Base-by-base conservation (phyloP, 1,139 yeast species). In the Candida sanyaensis region DNA sequence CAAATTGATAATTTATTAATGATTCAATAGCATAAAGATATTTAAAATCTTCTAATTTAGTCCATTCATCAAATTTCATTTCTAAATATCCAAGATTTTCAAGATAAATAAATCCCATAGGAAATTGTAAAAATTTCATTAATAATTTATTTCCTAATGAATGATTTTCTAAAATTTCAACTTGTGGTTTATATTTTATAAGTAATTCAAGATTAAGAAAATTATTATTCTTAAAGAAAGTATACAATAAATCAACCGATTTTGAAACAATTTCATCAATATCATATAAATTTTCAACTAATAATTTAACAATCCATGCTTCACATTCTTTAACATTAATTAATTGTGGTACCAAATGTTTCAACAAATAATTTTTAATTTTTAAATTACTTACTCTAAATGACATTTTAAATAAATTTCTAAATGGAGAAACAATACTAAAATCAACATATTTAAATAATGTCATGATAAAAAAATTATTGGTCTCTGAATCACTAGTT, bases 241-340 rank as follows among this genome's bases (percentile, higher is more conserved):
- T 54, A 39, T 57, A 55, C 29, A 69, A 50, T 27, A 54, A 43
- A n/a, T 78, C 78, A 23, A 83, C 70, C 83, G 95, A 84, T 38
- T 74, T 65, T 10, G 76, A 68, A 37, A 84, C 81, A 4, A 90
- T 85, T 10, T 75, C 81, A 6, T 72, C 65, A 44, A 78, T 80
- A 59, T 89, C 96, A 61, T 88, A 90, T 4, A 92, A 65, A 59
- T 87, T 92, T 31, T 81, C 79, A 6, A 86, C 83, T 44, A 92
- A 65, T 34, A 84, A 59, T 28, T 77, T 79, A 31, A 78, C 64
- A 41, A 72, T 65, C 57, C 75, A 75, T 8, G 57, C 54, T 47
- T 72, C 70, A 51, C 74, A 65, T 40, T 69, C 70, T 23, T 68
- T 64, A 5, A 58, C 58, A 4, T 54, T 59, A n/a, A 68, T 47